Evolutionary conservation across 345 rosid species (phyloP), one percentile per base, ranked within the genome.

Genomic region (Eucalyptus dawsonii): DNA sequence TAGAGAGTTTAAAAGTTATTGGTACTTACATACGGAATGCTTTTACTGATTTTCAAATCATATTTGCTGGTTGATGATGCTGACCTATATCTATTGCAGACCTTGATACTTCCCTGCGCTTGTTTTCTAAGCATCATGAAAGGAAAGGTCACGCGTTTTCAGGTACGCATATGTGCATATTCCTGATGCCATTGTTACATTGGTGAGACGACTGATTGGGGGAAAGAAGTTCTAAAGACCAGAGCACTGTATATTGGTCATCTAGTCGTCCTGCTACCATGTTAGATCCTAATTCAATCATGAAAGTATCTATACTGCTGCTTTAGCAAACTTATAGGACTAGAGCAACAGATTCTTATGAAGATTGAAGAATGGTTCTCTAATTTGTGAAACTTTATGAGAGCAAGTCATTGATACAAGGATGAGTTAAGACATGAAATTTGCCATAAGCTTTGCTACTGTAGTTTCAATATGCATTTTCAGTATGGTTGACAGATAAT

Each of bases 81-180:
- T 40, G 22, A 29, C 29, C 50, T 31, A 25, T 4, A 53, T 37
- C 29, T 89, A 19, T 47, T 83, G 92, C 94, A 97, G 99, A 95
- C 98, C n/a, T 89, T 97, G 93, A 96, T 97, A 91, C 96, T 97
- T 92, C 99, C 99, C 1, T 95, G 97, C 11, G 97, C 94, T 90
- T 97, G 99, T 93, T 97, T 92, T 92, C 92, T 97, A 94, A 96
- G 98, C 93, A 97, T 97, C 88, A 24, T 93, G 91, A 90, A 94
- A 93, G 92, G 91, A 40, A 96, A 94, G 92, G 93, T 91, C 80
- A 94, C 95, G 5, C 90, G 81, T 53, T 34, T 93, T 86, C 96
- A 97, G 98, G 99, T 95, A 92, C 37, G 89, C 14, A 11, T 49
- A 54, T 58, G 34, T 7, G 34, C 69, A 45, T 60, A 67, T 86